Evolutionary conservation across 495 filamentous ascomycete species (phyloP).

Genomic region (Talaromyces liani): DNA sequence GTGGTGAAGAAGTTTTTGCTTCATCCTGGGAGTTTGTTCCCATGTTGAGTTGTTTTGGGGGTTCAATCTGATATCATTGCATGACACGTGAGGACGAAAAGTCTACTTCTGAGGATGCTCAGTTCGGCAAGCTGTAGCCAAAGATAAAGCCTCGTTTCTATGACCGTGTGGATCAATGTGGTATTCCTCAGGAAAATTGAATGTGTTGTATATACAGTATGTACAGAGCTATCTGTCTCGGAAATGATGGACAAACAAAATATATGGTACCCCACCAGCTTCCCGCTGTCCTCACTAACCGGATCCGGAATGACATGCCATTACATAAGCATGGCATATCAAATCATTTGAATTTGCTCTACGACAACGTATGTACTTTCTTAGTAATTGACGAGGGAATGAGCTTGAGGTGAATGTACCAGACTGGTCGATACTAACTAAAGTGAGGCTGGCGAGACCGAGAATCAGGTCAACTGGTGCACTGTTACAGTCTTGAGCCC

Average conservation of each 20-base stretch:
- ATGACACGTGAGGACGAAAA: neutral
- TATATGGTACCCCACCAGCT: neutral
- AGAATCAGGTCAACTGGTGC: too few species aligned
- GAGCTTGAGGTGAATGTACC: neutral
- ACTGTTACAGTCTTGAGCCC: too few species aligned
- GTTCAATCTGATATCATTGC: neutral
- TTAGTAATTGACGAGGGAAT: too few species aligned
- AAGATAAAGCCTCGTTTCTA: neutral
- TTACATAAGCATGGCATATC: neutral
- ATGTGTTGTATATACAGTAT: neutral
- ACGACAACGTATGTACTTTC: too few species aligned
- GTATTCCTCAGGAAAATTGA: neutral
- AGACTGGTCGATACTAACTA: neutral
- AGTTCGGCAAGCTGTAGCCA: neutral
- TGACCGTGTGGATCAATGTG: neutral
- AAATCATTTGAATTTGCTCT: neutral
- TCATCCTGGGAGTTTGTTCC: neutral
- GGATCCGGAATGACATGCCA: neutral
- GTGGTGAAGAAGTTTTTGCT: neutral
- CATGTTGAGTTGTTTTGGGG: neutral
- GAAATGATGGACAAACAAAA: neutral
- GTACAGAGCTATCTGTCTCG: neutral
- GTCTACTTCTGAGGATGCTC: too few species aligned
- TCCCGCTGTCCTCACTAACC: neutral
- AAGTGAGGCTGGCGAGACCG: too few species aligned